A percentile compares a stretch with the other conserved stretches of the same genome.
Conservation (phyloP, 2,329 filamentous ascomycete species). For the Xylariomycetidae sp. region DNA sequence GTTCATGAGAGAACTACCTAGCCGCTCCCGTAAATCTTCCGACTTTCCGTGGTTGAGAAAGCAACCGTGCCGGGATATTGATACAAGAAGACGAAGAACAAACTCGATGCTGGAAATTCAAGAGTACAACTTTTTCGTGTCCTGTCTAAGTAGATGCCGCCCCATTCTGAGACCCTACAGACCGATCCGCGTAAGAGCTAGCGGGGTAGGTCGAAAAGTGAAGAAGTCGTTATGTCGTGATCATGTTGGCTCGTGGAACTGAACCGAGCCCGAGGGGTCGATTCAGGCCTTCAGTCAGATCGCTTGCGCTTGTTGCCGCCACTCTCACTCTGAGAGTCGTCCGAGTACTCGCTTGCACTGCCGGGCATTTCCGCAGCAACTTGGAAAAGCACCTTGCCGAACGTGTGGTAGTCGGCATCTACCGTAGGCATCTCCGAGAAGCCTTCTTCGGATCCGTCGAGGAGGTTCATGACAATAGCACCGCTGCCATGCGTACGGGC, state of each 20-base stretch:
- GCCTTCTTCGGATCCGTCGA: conserved; percentile 62
- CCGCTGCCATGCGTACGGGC: conserved; percentile 88
- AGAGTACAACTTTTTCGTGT: conserved; percentile 31
- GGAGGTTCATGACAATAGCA: conserved; percentile 84
- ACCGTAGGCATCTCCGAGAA: conserved; percentile 38
- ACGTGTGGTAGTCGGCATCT: conserved; percentile 59
- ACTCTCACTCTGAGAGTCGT: conserved; percentile 41
- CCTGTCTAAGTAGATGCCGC: conserved; percentile 27
- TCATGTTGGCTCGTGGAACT: too few relatives aligned
- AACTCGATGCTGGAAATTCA: conserved; percentile 34
- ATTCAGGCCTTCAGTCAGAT: conserved; percentile 46
- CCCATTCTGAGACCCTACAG: conserved; percentile 21
- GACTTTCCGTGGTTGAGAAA: too few relatives aligned
- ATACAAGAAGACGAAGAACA: conserved; percentile 46
- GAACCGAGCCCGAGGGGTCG: too few relatives aligned
- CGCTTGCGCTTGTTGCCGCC: conserved; percentile 78
- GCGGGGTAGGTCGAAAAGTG: conserved; percentile 24
- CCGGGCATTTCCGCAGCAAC: conserved; percentile 69
- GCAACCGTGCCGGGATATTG: conserved; percentile 32
- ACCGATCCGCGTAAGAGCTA: conserved; percentile 25
- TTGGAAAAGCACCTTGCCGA: conserved; percentile 78
- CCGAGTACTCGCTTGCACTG: conserved; percentile 55
- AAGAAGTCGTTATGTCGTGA: conserved; percentile 39
- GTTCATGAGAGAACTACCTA: conserved; percentile 16
- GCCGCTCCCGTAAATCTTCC: conserved; percentile 18